These are phyloP conservation scores for Sclerotinia spermophila DNA, from an alignment of 2,329 filamentous ascomycete species.

Conservation along the genomic window DNA sequence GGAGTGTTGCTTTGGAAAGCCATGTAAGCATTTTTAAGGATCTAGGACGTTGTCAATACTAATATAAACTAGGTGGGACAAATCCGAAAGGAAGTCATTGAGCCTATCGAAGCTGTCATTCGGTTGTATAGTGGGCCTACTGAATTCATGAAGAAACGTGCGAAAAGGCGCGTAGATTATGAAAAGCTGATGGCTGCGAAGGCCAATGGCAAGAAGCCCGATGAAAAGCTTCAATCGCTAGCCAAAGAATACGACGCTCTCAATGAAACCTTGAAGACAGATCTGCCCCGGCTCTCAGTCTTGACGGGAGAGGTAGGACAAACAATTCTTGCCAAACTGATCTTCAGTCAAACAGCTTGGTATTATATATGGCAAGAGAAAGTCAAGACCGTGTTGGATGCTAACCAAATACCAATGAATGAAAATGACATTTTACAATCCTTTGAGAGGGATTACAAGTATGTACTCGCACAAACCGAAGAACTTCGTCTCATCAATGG, in stretches of 20 bases:
- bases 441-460: constrained; percentile 76
- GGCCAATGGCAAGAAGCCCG: constrained; percentile 77
- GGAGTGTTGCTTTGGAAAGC: constrained; percentile 76
- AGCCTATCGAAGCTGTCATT: constrained; percentile 75
- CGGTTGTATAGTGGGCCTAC: constrained; percentile 80
- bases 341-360: constrained; percentile 82
- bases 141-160: constrained; percentile 87
- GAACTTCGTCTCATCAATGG: constrained; percentile 77
- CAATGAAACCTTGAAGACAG: constrained; percentile 89
- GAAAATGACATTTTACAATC: constrained; percentile 69
- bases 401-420: constrained; percentile 60
- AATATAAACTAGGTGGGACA: constrained; percentile 47
- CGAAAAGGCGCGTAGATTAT: constrained; percentile 88
- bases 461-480: constrained; percentile 68
- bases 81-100: constrained; percentile 78
- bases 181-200: constrained; percentile 75
- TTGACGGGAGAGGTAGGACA: constrained; percentile 82
- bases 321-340: constrained; percentile 76
- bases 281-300: constrained; percentile 78
- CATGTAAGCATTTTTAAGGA: constrained; percentile 57
- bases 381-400: constrained; percentile 68
- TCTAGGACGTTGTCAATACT: constrained; percentile 17
- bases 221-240: constrained; percentile 78
- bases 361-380: constrained; percentile 80
- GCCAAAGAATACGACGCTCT: constrained; percentile 81